Conservation (phyloP, 306 rosid genomes). For the Trichosanthes truncata region DNA sequence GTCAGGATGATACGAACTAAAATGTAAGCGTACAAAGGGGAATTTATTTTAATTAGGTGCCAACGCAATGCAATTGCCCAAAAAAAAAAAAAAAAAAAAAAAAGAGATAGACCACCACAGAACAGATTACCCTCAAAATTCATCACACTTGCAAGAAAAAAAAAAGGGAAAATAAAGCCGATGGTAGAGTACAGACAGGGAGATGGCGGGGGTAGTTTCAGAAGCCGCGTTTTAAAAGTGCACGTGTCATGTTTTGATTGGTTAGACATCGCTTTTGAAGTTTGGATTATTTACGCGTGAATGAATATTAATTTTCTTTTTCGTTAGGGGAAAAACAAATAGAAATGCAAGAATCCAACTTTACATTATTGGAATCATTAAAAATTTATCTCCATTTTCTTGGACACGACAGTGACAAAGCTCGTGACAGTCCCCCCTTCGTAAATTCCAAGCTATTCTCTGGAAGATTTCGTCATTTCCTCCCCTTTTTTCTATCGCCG, state of each 20-base stretch:
- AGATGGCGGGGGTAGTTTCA: background rate
- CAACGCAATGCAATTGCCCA: too few species aligned
- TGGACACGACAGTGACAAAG: constrained; percentile 56
- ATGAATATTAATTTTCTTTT: background rate
- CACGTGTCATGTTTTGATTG: constrained; percentile 15
- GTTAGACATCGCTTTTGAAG: background rate
- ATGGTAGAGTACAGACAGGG: background rate
- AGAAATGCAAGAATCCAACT: constrained; percentile 16
- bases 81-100: background rate
- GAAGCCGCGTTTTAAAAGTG: background rate
- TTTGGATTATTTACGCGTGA: constrained; percentile 32
- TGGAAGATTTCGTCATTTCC: constrained; percentile 12
- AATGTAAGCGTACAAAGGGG: background rate
- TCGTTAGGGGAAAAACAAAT: background rate
- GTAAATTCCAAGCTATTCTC: constrained; percentile 13
- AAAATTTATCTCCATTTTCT: constrained; percentile 15
- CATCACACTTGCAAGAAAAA: background rate
- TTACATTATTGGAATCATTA: constrained; percentile 28
- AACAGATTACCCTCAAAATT: background rate
- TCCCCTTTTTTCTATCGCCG: background rate
- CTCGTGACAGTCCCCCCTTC: constrained; percentile 65
- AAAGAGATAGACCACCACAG: too few species aligned
- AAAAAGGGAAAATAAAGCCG: background rate
- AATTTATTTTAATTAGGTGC: background rate
- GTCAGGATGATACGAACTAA: background rate